Percentiles rank a stretch among this genome's conserved stretches.
phyloP scores from a whole-genome alignment of 139 green algal species.

The Asterochloris sp. region DNA sequence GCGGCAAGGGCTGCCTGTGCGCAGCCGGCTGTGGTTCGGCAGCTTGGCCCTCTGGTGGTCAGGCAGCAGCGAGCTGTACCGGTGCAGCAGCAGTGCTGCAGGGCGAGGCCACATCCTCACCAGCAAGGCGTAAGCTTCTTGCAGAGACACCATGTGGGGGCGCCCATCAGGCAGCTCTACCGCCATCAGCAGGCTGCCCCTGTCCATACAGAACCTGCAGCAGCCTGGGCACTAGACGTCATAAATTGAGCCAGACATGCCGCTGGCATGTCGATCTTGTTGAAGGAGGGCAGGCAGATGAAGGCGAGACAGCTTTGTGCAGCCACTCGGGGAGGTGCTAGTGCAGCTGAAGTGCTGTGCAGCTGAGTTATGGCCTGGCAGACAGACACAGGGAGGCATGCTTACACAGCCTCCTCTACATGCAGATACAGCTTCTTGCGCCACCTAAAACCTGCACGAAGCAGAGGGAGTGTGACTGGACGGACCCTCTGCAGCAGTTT shows the following conservation, averaged over 20 bases:
- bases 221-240: not conserved
- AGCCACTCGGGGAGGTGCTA: not conserved
- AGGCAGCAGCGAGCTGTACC: not conserved
- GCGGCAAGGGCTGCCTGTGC: not conserved
- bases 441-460: conserved; percentile 5
- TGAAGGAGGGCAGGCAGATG: not conserved
- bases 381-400: no score
- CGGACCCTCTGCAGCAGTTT: not conserved
- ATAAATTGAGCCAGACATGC: not conserved
- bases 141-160: conserved; percentile 1
- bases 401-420: conserved; percentile 23
- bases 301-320: not conserved
- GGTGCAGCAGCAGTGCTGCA: not conserved
- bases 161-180: not conserved
- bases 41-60: no score
- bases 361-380: not conserved
- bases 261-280: not conserved
- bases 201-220: conserved; percentile 6
- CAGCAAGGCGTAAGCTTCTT: conserved; percentile 10
- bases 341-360: not conserved
- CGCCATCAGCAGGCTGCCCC: not conserved
- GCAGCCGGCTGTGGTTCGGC: not conserved
- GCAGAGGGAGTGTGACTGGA: not conserved
- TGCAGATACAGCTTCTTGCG: conserved; percentile 13
- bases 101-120: not conserved